Evolutionary conservation across 768 basidiomycete species (phyloP), one percentile per base, ranked within the genome.

Genomic region (Pulveroboletus sp.): DNA sequence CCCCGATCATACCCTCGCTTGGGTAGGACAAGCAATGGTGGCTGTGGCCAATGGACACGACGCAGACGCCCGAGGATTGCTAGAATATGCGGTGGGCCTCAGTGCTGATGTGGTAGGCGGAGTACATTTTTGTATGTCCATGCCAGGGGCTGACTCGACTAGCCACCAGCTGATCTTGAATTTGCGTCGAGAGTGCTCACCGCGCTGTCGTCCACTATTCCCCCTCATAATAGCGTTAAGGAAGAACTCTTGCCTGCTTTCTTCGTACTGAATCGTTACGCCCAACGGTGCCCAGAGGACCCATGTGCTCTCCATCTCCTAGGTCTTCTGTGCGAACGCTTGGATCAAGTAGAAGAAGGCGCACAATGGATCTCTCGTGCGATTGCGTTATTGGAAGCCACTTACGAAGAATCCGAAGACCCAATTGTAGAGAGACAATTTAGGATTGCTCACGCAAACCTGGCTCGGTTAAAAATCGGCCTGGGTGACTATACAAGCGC

Each of bases 341-440:
- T 98, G 5, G 87, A 85, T 12, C 85, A 90, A 33, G 59, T 76
- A 24, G 79, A 82, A 14, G 73, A 82, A 24, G 89, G 83, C 6
- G 69, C 75, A 14, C 67, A 72, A 21, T 70, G 82, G 29, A 73
- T 94, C 34, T 66, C 73, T 29, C 76, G 75, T 24, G 83, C 87
- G 1, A 89, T 91, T 13, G 50, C 66, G 4, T 73, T 93, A 10
- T 71, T 98, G n/a, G 95, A 98, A 66, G 76, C 81, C 2, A 77
- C 79, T 23, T 99, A 97, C 69, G 97, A 99, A 64, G 82, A 87
- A 45, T 80, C 79, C 13, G 97, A 99, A 66, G 86, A 91, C 45
- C 68, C 84, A 1, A 70, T 74, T 20, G 80, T 91, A 11, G 97
- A 97, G 67, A 71, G 75, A 42, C 84, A 80, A 45, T 99, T 87